Base-by-base conservation (phyloP, 441 rosid species). In the Hura crepitans region DNA sequence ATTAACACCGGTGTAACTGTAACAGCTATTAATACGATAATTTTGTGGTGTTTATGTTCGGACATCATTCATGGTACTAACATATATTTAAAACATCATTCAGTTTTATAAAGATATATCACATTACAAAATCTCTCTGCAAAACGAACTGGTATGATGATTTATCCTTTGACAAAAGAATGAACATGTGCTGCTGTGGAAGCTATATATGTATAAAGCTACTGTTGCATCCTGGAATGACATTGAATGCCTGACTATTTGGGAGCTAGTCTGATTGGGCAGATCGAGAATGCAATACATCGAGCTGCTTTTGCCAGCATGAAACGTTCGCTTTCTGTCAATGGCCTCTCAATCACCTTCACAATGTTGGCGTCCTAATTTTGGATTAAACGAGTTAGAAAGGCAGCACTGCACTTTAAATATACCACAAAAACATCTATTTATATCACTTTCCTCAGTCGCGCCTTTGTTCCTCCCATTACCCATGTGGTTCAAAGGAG, bases 231-330 rank as follows among this genome's bases (percentile, higher is more conserved):
- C n/a, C 23, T 30, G 65, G 50, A 17, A 33, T 25, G 27, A 37
- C 31, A 69, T 50, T 13, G 14, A 22, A 60, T 50, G 22, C 37
- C 47, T 27, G 12, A 22, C 73, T 82, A 87, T 79, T 93, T 91
- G 70, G 98, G 97, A 74, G 82, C 77, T 59, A 91, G 73, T 80
- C 86, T 85, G 78, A 89, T 84, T 27, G 98, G 98, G 76, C 96
- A 91, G 62, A 93, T 83, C 15, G 91, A 89, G 84, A 93, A 93
- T 35, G 98, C 92, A 13, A 93, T 60, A 66, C 97, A 91, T 11
- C 98, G 92, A 76, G 95, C 98, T 60, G 95, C 97, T 78, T 91
- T 89, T 43, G 98, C 98, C 81, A 93, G 88, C 82, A 79, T 84
- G 72, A 93, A 87, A 63, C 97, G 89, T 77, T 93, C 98, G 62